Conservation (phyloP, 108 stramenopile species). For the Poteriospumella lacustris region DNA sequence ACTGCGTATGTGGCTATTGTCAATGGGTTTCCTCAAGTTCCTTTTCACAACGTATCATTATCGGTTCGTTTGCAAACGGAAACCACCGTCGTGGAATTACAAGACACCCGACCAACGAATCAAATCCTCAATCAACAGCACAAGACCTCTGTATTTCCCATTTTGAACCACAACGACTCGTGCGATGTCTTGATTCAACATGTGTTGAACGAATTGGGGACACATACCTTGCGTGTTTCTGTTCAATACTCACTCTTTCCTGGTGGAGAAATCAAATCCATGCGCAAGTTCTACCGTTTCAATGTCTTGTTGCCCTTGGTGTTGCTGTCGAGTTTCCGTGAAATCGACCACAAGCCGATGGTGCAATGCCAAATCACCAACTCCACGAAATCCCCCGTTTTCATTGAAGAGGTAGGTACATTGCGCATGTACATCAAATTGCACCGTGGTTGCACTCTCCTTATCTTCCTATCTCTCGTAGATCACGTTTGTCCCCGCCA, state of each 20-base stretch:
- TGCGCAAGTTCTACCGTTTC: constrained; percentile 28
- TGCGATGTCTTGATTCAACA: constrained; percentile 13
- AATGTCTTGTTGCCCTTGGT: constrained; percentile 12
- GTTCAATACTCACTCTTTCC: not conserved
- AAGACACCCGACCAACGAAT: not conserved
- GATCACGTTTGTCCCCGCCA: not conserved
- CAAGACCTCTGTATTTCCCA: not conserved
- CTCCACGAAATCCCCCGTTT: constrained; percentile 22
- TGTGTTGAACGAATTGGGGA: not conserved
- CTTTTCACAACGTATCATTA: constrained; percentile 9
- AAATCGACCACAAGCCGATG: constrained; percentile 21
- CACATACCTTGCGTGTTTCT: constrained; percentile 28
- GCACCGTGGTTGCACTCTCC: not conserved
- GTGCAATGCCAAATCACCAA: constrained; percentile 30
- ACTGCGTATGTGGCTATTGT: constrained; percentile 49
- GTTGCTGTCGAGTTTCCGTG: constrained; percentile 5
- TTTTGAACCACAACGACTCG: not conserved
- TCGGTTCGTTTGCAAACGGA: constrained; percentile 19
- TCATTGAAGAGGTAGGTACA: constrained; percentile 25
- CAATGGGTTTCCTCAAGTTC: constrained; percentile 22
- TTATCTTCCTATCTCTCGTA: not conserved
- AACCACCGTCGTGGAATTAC: not conserved
- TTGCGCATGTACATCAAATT: not conserved
- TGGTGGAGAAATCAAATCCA: not conserved
- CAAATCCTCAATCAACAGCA: not conserved